These are phyloP conservation scores for Pythium sukuiense DNA, from an alignment of 352 stramenopile species.

Conservation along the genomic window DNA sequence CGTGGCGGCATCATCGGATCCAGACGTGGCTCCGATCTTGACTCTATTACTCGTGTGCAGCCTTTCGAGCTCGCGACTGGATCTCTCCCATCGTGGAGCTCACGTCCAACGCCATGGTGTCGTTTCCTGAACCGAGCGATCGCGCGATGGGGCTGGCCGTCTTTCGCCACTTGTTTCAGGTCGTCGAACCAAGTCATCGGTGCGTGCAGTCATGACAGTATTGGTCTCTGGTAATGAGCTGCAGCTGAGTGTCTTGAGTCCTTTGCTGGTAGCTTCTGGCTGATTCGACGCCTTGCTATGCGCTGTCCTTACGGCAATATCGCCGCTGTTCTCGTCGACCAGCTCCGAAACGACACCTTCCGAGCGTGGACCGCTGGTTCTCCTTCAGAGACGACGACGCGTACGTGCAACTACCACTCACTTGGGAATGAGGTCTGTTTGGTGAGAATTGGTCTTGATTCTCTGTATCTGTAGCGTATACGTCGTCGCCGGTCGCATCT, in stretches of 20 bases:
- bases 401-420: conserved; percentile 21
- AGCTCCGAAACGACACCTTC: conserved; percentile 48
- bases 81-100: conserved; percentile 57
- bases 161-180: conserved; percentile 38
- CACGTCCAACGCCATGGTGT: conserved; percentile 72
- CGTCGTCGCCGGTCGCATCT: conserved; percentile 20
- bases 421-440: neutral
- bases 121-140: conserved; percentile 43
- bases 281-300: conserved; percentile 42
- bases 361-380: conserved; percentile 30
- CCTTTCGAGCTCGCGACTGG: conserved; percentile 48
- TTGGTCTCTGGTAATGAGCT: neutral
- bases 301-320: conserved; percentile 79
- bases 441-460: too few relatives aligned
- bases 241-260: neutral
- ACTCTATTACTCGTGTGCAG: conserved; percentile 13
- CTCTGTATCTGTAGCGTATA: conserved; percentile 16
- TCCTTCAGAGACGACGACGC: conserved; percentile 9
- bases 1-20: neutral
- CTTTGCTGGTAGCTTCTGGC: conserved; percentile 37
- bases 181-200: conserved; percentile 36
- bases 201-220: conserved; percentile 16
- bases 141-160: conserved; percentile 38
- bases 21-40: neutral
- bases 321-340: conserved; percentile 61